phyloP scores from a whole-genome alignment of 164 flowering plant genomes.

The Piper betle region DNA sequence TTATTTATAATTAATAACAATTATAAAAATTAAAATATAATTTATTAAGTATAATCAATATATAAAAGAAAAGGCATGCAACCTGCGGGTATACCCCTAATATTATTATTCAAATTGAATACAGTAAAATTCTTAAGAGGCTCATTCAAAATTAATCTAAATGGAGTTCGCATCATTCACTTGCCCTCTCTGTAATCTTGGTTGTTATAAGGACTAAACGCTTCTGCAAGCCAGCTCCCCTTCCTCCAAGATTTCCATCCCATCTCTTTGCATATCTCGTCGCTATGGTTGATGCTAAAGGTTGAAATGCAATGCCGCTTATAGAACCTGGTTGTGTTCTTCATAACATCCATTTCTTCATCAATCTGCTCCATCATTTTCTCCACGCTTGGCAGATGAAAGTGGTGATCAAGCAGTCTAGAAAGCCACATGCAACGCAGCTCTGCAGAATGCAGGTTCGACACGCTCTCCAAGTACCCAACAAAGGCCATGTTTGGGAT shows the following conservation, averaged over 20 bases:
- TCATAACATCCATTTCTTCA: conserved; percentile 56
- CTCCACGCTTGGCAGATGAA: conserved; percentile 61
- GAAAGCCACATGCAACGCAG: conserved; percentile 75
- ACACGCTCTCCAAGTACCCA: conserved; percentile 76
- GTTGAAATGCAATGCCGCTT: conserved; percentile 82
- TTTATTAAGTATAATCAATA: too few relatives aligned
- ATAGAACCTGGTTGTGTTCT: conserved; percentile 68
- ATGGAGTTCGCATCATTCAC: too few relatives aligned
- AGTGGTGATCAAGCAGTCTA: conserved; percentile 35
- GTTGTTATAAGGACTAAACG: conserved; percentile 65
- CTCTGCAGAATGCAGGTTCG: conserved; percentile 74
- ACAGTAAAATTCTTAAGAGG: too few relatives aligned
- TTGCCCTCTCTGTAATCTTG: conserved; percentile 46
- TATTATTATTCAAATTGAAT: too few relatives aligned
- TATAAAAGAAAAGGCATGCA: too few relatives aligned
- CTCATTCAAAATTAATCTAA: too few relatives aligned
- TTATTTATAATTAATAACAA: too few relatives aligned
- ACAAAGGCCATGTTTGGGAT: conserved; percentile 25
- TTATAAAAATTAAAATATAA: too few relatives aligned
- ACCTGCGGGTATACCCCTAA: too few relatives aligned
- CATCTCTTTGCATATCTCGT: conserved; percentile 86
- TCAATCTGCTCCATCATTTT: conserved; percentile 53
- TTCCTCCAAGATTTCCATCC: conserved; percentile 86
- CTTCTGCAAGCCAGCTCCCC: conserved; percentile 56
- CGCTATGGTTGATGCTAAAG: conserved; percentile 72